These are phyloP conservation scores for Diaporthe sp. DNA, from an alignment of 2,329 filamentous ascomycete species.

Conservation along the genomic window DNA sequence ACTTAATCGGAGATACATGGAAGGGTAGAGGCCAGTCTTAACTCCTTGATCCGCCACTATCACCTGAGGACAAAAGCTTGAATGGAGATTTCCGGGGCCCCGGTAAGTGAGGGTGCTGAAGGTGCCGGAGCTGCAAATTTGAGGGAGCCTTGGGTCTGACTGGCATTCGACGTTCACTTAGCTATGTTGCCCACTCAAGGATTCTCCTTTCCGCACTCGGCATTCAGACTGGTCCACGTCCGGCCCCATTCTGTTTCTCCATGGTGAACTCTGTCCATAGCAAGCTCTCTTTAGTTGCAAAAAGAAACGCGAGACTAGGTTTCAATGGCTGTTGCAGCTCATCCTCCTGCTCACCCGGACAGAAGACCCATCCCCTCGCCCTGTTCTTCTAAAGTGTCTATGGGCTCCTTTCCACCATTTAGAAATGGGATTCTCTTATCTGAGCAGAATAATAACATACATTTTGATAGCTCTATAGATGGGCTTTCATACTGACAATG, in stretches of 20 bases:
- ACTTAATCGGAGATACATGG: too few relatives aligned
- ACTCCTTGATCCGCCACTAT: background rate
- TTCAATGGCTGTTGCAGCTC: background rate
- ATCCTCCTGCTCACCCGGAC: too few relatives aligned
- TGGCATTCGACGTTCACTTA: background rate
- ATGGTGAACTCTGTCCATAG: background rate
- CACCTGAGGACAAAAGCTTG: background rate
- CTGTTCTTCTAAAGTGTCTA: too few relatives aligned
- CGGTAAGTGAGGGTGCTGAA: background rate
- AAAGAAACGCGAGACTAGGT: background rate
- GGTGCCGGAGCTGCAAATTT: background rate
- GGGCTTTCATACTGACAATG: too few relatives aligned
- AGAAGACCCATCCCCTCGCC: too few relatives aligned
- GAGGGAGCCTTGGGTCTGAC: background rate
- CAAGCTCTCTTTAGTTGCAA: background rate
- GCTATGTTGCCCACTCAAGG: background rate
- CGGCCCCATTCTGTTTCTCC: background rate
- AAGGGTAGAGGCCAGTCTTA: background rate
- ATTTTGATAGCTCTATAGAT: too few relatives aligned
- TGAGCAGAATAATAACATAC: too few relatives aligned
- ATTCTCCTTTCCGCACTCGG: too few relatives aligned
- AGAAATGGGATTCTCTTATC: too few relatives aligned
- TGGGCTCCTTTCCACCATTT: too few relatives aligned
- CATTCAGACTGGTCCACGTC: rapidly evolving
- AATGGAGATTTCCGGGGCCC: background rate